These are phyloP conservation scores for Blastomyces parvus DNA, from an alignment of 2,329 filamentous ascomycete species.

Conservation along the genomic window DNA sequence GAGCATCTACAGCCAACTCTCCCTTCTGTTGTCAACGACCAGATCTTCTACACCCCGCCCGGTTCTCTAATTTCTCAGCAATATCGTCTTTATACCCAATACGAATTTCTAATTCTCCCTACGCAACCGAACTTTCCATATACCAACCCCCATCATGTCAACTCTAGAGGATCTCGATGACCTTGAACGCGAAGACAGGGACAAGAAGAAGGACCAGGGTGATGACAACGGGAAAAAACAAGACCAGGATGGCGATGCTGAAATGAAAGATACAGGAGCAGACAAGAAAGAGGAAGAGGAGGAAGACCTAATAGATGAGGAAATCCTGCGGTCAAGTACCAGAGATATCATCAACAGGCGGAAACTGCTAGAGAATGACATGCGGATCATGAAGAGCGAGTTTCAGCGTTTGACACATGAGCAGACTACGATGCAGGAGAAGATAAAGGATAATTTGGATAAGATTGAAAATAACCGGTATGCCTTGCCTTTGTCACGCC, in stretches of 20 bases:
- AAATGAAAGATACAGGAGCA: conserved; percentile 61
- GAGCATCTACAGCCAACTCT: background rate
- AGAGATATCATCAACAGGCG: conserved; percentile 87
- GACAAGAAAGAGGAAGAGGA: conserved; percentile 63
- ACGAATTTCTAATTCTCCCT: background rate
- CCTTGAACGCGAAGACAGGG: conserved; percentile 66
- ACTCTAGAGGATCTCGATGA: conserved; percentile 88
- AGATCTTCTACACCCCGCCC: background rate
- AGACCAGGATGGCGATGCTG: conserved; percentile 42
- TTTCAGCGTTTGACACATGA: conserved; percentile 89
- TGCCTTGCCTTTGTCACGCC: conserved; percentile 18
- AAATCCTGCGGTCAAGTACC: conserved; percentile 87
- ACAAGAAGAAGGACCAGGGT: conserved; percentile 48
- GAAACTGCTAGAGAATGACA: conserved; percentile 91
- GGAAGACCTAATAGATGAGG: conserved; percentile 79
- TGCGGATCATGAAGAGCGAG: conserved; percentile 97
- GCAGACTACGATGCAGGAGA: conserved; percentile 91
- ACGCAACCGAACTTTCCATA: background rate
- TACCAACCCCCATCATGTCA: conserved; percentile 53
- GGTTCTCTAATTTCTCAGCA: background rate
- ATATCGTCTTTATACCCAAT: too few species aligned
- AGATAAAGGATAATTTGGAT: conserved; percentile 97
- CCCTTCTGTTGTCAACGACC: background rate
- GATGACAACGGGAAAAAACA: conserved; percentile 44
- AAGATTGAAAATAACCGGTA: conserved; percentile 99